phyloP scores from a whole-genome alignment of 257 asterid genomes.

The Solanum neorickii region DNA sequence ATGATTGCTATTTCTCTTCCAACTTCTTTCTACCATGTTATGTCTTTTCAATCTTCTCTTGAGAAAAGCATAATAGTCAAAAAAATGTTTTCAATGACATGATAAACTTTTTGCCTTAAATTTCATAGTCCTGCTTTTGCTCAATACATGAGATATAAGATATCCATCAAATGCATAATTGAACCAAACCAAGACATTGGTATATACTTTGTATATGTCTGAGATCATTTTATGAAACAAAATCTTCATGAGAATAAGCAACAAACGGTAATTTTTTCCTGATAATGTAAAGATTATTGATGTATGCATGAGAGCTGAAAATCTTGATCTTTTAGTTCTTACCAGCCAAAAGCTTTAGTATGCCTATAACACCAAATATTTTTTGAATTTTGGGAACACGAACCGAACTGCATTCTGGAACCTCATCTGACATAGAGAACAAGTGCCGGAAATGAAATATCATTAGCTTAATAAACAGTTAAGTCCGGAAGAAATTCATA shows the following conservation, averaged over 20 bases:
- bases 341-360: conserved; percentile 73
- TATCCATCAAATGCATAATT: background rate
- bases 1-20: background rate
- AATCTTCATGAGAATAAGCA: background rate
- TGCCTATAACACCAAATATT: conserved; percentile 76
- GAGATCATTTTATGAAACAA: background rate
- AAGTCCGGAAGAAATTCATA: background rate
- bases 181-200: background rate
- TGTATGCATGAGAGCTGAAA: background rate
- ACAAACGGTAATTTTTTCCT: background rate
- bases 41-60: background rate
- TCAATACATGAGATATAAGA: background rate
- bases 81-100: background rate
- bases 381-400: conserved; percentile 60
- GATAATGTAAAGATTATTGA: background rate
- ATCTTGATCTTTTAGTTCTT: background rate
- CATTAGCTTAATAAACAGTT: background rate
- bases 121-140: background rate
- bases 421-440: conserved; percentile 35
- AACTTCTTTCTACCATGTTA: background rate
- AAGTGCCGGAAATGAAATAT: background rate
- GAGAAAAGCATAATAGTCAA: background rate
- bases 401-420: conserved; percentile 37
- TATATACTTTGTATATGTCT: background rate
- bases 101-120: background rate